Base-by-base conservation (phyloP, 352 stramenopile species). In the Phytophthora macrochlamydospora region DNA sequence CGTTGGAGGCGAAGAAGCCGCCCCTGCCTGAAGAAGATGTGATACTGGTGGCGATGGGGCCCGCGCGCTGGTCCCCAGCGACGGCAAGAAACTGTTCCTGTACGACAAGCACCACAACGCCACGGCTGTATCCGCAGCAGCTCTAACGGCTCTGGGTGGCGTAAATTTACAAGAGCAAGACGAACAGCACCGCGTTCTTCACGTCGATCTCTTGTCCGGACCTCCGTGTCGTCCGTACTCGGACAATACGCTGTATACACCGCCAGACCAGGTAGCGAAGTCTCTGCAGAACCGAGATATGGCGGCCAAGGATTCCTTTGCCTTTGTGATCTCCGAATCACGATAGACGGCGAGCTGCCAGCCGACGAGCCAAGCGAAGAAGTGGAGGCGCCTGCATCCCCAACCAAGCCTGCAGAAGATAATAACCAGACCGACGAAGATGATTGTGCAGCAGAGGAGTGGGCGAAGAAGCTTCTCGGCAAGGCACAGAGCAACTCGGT, bases 1-100 rank as follows among this genome's bases (percentile, higher is more conserved):
- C 80, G 14, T 65, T 89, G 9, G 74, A 91, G 30, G 69, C 71
- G 0, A 88, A 89, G 31, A 89, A 82, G 52, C 69, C 68, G 29
- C 52, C 76, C 18, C 70, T 77, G 3, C 79, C 85, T 2, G 85
- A 93, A 37, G 82, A 95, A 69, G 87, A 95, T 38, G 83, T 93
- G 4, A 65, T 92, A 3, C 68, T 91, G 9, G 82, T 95, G 29
- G 93, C 87, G 0, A 86, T 95, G 67, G 87, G 81, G 73, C 81
- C 2, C 81, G 87, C 28, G 62, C 84, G 3, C 40, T 95, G 13
- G 70, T 92, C 0, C 87, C 85, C 2, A 91, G 85, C 42, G 87
- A 95, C 46, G 87, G 87, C 8, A 87, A 89, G 48, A 91, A 86
- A 53, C 56, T 95, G 18, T 94, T 87, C 54, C 57, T 92, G 48